Conservation (phyloP, 345 rosid genomes). For the Euphorbia peplus region DNA sequence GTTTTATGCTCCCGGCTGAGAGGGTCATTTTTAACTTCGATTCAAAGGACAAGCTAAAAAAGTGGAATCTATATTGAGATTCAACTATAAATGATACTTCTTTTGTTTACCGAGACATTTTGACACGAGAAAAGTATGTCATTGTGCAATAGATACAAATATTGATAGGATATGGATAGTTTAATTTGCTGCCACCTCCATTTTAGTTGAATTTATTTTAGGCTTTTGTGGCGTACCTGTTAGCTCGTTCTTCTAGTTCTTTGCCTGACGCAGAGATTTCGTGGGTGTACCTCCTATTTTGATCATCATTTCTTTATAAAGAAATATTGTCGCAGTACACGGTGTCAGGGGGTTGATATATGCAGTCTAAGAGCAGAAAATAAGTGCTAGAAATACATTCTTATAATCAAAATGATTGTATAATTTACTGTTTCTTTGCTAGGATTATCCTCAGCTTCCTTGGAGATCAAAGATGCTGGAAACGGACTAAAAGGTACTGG, state of each 20-base stretch:
- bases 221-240: background rate
- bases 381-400: background rate
- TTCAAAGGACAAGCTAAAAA: slow-evolving; percentile 72
- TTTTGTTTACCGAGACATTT: background rate
- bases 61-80: slow-evolving; percentile 91
- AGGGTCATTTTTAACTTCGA: slow-evolving; percentile 63
- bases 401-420: background rate
- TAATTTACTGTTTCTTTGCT: slow-evolving; percentile 3
- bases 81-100: slow-evolving; percentile 6
- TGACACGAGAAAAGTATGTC: background rate
- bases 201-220: background rate
- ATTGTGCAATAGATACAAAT: background rate
- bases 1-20: slow-evolving; percentile 75
- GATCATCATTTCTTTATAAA: no score
- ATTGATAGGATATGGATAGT: background rate
- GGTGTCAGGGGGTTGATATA: background rate
- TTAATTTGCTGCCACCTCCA: background rate
- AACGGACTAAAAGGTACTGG: slow-evolving; percentile 45
- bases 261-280: no score
- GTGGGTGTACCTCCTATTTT: no score
- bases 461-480: slow-evolving; percentile 59
- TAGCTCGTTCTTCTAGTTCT: no score
- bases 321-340: background rate
- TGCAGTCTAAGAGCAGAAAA: background rate
- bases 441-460: slow-evolving; percentile 87